phyloP scores from a whole-genome alignment of 75 land plant genomes.

The Sequoia sempervirens region DNA sequence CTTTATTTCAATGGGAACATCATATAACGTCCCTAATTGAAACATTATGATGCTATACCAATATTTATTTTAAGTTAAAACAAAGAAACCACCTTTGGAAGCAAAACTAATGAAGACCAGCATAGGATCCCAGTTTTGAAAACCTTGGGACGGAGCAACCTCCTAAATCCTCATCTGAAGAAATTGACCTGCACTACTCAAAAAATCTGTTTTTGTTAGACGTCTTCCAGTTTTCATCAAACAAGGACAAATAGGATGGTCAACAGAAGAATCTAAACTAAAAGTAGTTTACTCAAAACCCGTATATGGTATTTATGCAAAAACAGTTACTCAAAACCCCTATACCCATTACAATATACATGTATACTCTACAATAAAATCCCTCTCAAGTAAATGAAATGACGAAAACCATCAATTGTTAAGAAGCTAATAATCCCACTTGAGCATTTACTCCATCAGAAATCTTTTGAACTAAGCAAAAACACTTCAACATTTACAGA shows the following conservation, averaged over 20 bases:
- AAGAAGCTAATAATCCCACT: not conserved
- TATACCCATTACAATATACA: no score
- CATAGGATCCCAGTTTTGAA: not conserved
- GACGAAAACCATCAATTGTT: not conserved
- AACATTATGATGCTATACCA: not conserved
- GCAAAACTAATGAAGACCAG: not conserved
- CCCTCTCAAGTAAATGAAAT: not conserved
- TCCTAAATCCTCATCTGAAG: conserved; percentile 8
- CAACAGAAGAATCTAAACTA: not conserved
- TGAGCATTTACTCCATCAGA: not conserved
- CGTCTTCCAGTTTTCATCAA: conserved; percentile 2
- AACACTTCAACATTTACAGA: not conserved
- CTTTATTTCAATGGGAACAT: not conserved
- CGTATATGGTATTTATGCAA: not conserved
- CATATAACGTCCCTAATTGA: not conserved
- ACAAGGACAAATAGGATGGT: not conserved
- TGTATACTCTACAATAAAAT: not conserved
- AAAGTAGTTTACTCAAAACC: not conserved
- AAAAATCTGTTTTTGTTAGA: conserved; percentile 6
- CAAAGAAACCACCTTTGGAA: not conserved
- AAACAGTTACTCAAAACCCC: not conserved
- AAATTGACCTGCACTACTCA: conserved; percentile 5
- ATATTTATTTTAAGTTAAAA: not conserved
- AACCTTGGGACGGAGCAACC: not conserved
- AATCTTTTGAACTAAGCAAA: not conserved